Percentiles rank a stretch among this genome's conserved stretches.
Conservation (phyloP, 2,329 filamentous ascomycete genomes). For the Tolypocladium paradoxum region DNA sequence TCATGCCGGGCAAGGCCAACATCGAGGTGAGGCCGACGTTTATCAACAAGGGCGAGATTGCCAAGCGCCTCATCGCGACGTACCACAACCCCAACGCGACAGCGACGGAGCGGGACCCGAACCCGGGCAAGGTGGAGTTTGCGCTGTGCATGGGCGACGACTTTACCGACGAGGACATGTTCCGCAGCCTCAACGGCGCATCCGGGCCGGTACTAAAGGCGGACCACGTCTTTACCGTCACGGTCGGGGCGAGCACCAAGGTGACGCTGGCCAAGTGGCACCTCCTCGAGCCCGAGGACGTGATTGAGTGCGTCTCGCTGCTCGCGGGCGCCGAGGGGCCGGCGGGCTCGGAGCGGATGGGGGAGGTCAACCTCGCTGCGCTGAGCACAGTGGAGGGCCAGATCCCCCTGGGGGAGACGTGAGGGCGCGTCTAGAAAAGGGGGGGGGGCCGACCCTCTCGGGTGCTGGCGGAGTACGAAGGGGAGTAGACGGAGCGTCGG, state of each 20-base stretch:
- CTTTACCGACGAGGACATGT: conserved; percentile 95
- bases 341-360: conserved; percentile 25
- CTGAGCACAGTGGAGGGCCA: conserved; percentile 42
- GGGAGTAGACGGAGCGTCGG: not conserved
- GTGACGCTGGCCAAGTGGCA: conserved; percentile 87
- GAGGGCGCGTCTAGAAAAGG: not conserved
- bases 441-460: accelerated
- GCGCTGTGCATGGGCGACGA: conserved; percentile 89
- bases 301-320: conserved; percentile 58
- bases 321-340: conserved; percentile 36
- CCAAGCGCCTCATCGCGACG: conserved; percentile 65
- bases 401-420: conserved; percentile 24
- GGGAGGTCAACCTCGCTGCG: conserved; percentile 46
- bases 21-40: conserved; percentile 93
- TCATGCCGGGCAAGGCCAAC: conserved; percentile 95
- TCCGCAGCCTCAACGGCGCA: conserved; percentile 63
- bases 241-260: conserved; percentile 84
- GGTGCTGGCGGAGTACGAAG: not conserved
- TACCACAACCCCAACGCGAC: conserved; percentile 47
- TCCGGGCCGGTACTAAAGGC: conserved; percentile 39
- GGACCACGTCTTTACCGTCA: conserved; percentile 77
- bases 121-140: conserved; percentile 59
- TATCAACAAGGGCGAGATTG: conserved; percentile 97
- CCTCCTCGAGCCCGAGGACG: conserved; percentile 76
- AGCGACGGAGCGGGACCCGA: conserved; percentile 31